Base-by-base conservation (phyloP, 2,329 filamentous ascomycete genomes). In the Trichophyton simii region DNA sequence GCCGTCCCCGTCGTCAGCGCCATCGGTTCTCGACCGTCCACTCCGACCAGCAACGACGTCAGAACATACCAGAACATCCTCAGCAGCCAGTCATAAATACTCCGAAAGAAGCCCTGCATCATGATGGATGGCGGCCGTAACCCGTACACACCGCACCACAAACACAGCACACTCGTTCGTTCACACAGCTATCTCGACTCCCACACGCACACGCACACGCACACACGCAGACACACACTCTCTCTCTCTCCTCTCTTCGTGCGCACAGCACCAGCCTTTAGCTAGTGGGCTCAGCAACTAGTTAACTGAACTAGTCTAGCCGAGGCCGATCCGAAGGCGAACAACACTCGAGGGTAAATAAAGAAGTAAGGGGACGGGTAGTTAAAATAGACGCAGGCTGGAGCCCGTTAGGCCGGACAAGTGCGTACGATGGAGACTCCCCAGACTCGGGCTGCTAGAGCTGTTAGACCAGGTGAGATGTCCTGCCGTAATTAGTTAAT, bases 1-100 rank as follows among this genome's bases (percentile, higher is more conserved):
- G 69, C 22, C 9, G 31, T 13, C 34, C 9, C 54, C 25, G 25
- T 38, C 13, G 55, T 42, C 55, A 58, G 31, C 34, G 25, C 34
- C 48, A 44, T 7, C 15, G 41, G 6, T 15, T 44, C 15, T 44
- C 41, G 13, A n/a, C n/a, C 15, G 6, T 38, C 7, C 7, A 18
- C 15, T n/a, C 15, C 15, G 1, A 7, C 7, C n/a, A 18, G 41
- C 11, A 42, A 42, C 38, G 15, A 5, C 4, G 13, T 68, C 9
- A 38, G 13, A 69, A 78, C 83, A 75, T 80, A 97, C 92, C 94
- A 99, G 78, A 99, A 97, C 71, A 94, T 88, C 80, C 92, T 87
- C 79, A 99, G 80, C 75, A 97, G 82, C 92, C 92, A 97, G 84
- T 97, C 94, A 81, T 97, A 97, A 76, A 99, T 87, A 78, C 86